These are phyloP conservation scores for Aspergillus sp. DNA, from an alignment of 2,329 filamentous ascomycete species.

Conservation along the genomic window DNA sequence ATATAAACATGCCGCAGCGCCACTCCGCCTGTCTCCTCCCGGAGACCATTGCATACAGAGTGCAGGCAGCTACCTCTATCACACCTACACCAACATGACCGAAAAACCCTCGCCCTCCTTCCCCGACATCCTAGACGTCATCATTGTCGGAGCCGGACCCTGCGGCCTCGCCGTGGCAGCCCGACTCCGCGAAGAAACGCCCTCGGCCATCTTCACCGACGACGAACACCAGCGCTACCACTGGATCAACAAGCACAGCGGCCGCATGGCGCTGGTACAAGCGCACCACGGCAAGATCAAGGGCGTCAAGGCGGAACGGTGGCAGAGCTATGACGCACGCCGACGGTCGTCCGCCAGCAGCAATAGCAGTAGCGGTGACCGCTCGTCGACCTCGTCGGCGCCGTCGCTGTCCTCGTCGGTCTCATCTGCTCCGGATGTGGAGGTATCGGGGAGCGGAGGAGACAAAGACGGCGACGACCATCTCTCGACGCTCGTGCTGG, in stretches of 20 bases:
- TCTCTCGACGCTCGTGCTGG: constrained; percentile 61
- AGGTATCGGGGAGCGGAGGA: background rate
- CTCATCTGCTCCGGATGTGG: constrained; percentile 9
- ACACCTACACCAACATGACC: constrained; percentile 5
- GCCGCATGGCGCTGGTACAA: constrained; percentile 51
- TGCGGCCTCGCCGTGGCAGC: constrained; percentile 72
- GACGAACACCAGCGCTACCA: constrained; percentile 79
- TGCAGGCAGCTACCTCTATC: background rate
- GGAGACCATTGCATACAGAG: background rate
- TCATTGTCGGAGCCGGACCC: constrained; percentile 72
- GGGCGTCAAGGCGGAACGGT: constrained; percentile 27
- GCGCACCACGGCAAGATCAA: constrained; percentile 26
- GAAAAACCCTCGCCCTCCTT: background rate
- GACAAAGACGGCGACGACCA: background rate
- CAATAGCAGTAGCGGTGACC: too few species aligned
- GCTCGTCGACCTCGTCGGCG: constrained; percentile 11
- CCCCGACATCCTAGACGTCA: constrained; percentile 52
- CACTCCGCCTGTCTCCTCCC: background rate
- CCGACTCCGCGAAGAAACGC: constrained; percentile 67
- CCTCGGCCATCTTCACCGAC: constrained; percentile 77
- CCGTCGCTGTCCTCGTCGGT: constrained; percentile 19
- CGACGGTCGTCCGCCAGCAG: background rate
- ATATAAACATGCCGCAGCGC: background rate
- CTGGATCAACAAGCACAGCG: constrained; percentile 67
- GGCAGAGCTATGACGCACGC: constrained; percentile 7